Evolutionary conservation across 148 eudicot genomes (phyloP), one percentile per base, ranked within the genome.

Genomic region (Polygonum aviculare): DNA sequence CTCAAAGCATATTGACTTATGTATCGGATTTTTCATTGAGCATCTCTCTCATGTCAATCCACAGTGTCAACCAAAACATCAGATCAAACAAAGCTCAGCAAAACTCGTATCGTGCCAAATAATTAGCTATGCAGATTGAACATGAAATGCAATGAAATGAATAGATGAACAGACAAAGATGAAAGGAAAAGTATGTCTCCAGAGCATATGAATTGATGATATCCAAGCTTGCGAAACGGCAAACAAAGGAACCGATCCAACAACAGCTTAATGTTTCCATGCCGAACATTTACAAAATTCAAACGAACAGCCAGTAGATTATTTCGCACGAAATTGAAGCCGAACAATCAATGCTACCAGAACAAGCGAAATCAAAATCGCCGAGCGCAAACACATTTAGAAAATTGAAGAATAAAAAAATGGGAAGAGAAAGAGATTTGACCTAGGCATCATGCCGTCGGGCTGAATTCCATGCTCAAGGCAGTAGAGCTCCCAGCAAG

Each of bases 381-480:
- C 70, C 70, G 26, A 63, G 19, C 7, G 33, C 7, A 39, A 39
- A 39, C 41, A 39, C 4, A 39, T 1, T 21, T 22, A 38, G 8
- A 63, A 63, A 63, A 63, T 8, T 19, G 31, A 57, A 18, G 70
- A 39, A 70, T 14, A 26, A n/a, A 71, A 57, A 57, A 19, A 69
- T 12, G 41, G n/a, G 21, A 39, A 36, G 40, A 0, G 72, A 41
- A 1, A 44, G 50, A 44, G 52, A 48, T n/a, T 45, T n/a, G 15
- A 72, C 75, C 75, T 72, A 72, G 75, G 75, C 75, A 72, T 72
- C 75, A 72, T 72, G 52, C 75, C 75, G 45, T 72, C 75, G 45
- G 75, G 75, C 54, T 72, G 52, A 48, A 72, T 72, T 19, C 75
- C 75, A 45, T 72, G 75, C 19, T 72, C 75, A 72, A 72, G 75